Percentiles rank a stretch among this genome's conserved stretches.
These are phyloP conservation scores for Cerrena zonata DNA, from an alignment of 1,284 basidiomycete species.

Conservation along the genomic window DNA sequence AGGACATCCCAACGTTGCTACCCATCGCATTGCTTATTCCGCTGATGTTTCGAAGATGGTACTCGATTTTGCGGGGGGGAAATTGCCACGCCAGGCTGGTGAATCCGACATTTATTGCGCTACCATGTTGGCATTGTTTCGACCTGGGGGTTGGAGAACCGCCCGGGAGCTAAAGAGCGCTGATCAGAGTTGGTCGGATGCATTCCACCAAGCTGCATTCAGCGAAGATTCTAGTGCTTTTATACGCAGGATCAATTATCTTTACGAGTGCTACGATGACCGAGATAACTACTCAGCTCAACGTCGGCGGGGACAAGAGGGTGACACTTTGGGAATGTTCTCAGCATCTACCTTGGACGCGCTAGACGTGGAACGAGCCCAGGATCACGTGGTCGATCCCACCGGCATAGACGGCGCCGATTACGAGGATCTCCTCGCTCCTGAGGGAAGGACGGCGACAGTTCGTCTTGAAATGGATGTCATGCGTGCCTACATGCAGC, in stretches of 20 bases:
- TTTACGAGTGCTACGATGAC: neutral
- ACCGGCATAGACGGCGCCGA: too few species aligned
- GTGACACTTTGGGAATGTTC: too few species aligned
- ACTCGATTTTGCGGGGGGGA: conserved; percentile 5
- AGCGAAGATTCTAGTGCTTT: neutral
- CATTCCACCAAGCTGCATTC: conserved; percentile 13
- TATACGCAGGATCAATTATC: neutral
- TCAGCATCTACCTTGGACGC: neutral
- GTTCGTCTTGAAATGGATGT: too few species aligned
- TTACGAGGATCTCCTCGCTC: too few species aligned
- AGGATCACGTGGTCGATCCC: neutral
- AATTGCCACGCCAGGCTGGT: conserved; percentile 5
- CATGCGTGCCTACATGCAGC: too few species aligned
- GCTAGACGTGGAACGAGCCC: neutral
- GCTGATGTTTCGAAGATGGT: neutral
- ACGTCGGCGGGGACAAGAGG: conserved; percentile 5
- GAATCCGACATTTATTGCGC: neutral
- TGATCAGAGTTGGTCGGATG: conserved; percentile 11
- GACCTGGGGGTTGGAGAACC: conserved; percentile 5
- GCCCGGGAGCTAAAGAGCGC: conserved; percentile 10
- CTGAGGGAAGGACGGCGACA: too few species aligned
- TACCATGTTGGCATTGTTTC: conserved; percentile 8
- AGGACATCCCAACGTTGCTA: conserved; percentile 5
- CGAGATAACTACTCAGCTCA: conserved; percentile 18
- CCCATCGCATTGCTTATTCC: neutral